Evolutionary conservation across 2,329 filamentous ascomycete genomes (phyloP).

Genomic region (Venturia effusa): DNA sequence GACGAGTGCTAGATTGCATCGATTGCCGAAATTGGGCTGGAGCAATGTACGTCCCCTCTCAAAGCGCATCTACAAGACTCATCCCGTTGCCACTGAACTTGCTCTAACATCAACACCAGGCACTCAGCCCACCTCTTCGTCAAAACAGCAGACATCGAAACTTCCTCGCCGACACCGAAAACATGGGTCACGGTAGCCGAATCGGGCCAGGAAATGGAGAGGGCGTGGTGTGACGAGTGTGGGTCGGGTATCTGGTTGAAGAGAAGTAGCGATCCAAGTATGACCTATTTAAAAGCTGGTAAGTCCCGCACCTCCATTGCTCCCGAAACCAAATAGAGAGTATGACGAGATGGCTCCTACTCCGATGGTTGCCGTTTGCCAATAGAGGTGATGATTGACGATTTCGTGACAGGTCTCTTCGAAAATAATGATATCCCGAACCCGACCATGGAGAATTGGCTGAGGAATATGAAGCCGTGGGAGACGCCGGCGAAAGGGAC

Average conservation of each 20-base stretch:
- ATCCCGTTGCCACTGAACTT: neutral
- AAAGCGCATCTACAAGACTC: neutral
- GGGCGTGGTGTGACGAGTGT: slow-evolving; percentile 3
- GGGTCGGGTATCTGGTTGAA: neutral
- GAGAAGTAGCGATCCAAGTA: neutral
- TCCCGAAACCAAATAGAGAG: neutral
- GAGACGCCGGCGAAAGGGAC: slow-evolving; percentile 3
- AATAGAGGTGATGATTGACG: neutral
- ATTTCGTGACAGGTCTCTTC: neutral
- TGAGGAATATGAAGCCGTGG: neutral
- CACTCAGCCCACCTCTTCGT: slow-evolving; percentile 6
- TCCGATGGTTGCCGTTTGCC: neutral
- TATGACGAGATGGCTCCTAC: neutral
- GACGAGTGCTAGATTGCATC: neutral
- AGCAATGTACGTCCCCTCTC: neutral
- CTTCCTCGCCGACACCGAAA: neutral
- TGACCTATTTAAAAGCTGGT: slow-evolving; percentile 2
- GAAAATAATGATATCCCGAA: neutral
- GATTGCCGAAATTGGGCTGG: slow-evolving; percentile 3
- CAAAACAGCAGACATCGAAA: neutral
- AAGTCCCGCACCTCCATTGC: neutral
- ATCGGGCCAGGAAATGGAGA: slow-evolving; percentile 3
- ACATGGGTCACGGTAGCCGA: neutral
- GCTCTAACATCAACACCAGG: neutral
- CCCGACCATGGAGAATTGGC: slow-evolving; percentile 7